Base-by-base conservation (phyloP, 495 filamentous ascomycete genomes). In the Talaromyces borbonicus region DNA sequence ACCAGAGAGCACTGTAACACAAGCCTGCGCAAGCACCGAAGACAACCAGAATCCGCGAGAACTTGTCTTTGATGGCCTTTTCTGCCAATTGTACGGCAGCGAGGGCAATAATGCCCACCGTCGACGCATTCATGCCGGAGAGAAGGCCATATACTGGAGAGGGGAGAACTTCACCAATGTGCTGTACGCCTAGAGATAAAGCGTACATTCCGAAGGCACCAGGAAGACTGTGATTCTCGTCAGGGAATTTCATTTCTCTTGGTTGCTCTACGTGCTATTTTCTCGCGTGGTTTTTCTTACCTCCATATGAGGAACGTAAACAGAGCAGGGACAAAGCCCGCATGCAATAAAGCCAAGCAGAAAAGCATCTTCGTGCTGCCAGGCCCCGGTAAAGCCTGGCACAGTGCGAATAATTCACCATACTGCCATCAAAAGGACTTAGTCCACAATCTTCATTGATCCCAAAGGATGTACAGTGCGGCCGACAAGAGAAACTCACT, bases 311-410 rank as follows among this genome's bases (percentile, higher is more conserved):
- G 37, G 49, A 89, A 85, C 3, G 69, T 76, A 3, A 85, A 44
- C 4, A 86, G 15, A 0, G 80, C 87, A 0, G 77, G 68, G 6
- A 76, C 47, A 23, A 83, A 67, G 0, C 85, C 86, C 24, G 69
- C 72, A 43, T 79, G 78, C 8, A 89, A 71, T 30, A 84, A 54
- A 23, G 81, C 78, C 23, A 90, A 78, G 51, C 80, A 84, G 51
- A 85, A 90, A 0, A 78, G 55, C 80, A 90, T 87, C 62, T 90
- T 90, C 14, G 85, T 89, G 56, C 78, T 84, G 1, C 57, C 86
- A 0, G 87, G 86, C 0, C 87, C 87, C 0, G 83, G 79, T 15
- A 90, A 74, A 11, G 80, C 79, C 59, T 90, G 86, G 37, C 77
- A 83, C 50, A 93, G 65, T 15, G 82, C 83, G 59, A 90, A 93